phyloP scores from a whole-genome alignment of 331 rosid species.

The Quercus lobata region DNA sequence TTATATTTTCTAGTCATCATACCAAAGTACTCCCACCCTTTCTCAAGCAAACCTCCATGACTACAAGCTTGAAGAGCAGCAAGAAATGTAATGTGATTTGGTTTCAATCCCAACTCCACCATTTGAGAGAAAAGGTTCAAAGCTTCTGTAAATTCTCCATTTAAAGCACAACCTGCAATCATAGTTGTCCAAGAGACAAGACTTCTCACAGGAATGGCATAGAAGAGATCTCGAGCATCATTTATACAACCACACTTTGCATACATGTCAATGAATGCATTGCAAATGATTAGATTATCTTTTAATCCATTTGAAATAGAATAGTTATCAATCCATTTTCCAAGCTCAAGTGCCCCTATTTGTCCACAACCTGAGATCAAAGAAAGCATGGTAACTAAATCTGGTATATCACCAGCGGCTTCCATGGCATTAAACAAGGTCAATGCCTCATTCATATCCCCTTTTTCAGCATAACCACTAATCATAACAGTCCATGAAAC shows the following conservation, averaged over 20 bases:
- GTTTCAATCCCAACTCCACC: conserved; percentile 41
- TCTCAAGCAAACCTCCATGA: conserved; percentile 55
- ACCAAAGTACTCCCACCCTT: conserved; percentile 44
- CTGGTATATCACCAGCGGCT: no score
- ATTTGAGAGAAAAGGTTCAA: conserved; percentile 35
- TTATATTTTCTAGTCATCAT: conserved; percentile 36
- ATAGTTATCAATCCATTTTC: conserved; percentile 43
- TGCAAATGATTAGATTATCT: conserved; percentile 37
- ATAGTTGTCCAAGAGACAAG: conserved; percentile 61
- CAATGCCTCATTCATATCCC: no score
- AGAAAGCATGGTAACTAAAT: no score
- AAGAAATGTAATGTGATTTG: conserved; percentile 52
- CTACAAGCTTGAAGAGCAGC: conserved; percentile 62
- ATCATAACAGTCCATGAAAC: no score
- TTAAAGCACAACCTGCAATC: conserved; percentile 55
- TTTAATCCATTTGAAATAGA: conserved; percentile 35
- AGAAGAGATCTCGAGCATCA: conserved; percentile 41
- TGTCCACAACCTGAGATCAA: conserved; percentile 44
- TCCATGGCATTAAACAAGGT: no score
- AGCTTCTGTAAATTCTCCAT: conserved; percentile 50
- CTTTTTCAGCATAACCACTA: no score
- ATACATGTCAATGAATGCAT: conserved; percentile 65
- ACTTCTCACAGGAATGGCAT: conserved; percentile 33
- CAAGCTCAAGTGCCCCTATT: conserved; percentile 44
- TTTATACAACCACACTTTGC: conserved; percentile 56